Percentiles rank a stretch among this genome's conserved stretches.
phyloP scores from a whole-genome alignment of 1,139 yeast species.

The Oligophagozyma castellii region DNA sequence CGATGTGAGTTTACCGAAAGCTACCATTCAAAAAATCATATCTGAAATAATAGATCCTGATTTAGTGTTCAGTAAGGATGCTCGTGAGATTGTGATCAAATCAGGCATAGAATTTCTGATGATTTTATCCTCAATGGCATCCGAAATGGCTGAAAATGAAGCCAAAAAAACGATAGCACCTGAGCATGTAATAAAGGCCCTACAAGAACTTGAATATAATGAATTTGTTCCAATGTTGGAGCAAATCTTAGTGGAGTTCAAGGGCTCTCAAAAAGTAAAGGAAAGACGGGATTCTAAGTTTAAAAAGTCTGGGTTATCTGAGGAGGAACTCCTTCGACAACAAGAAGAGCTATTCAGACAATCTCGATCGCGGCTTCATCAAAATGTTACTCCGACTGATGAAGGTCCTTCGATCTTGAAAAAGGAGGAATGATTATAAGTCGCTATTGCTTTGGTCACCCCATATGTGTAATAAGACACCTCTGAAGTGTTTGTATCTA shows the following conservation, averaged over 20 bases:
- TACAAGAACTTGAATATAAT: conserved; percentile 75
- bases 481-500: no score
- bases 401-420: no score
- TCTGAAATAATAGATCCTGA: conserved; percentile 76
- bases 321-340: conserved; percentile 80
- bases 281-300: conserved; percentile 89
- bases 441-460: no score
- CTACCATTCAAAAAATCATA: conserved; percentile 91
- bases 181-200: conserved; percentile 87
- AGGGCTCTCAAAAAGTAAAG: conserved; percentile 74
- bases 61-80: conserved; percentile 80
- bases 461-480: no score
- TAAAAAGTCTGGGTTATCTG: conserved; percentile 82
- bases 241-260: conserved; percentile 73
- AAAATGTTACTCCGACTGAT: no score
- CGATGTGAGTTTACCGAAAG: conserved; percentile 25
- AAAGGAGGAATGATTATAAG: no score
- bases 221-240: conserved; percentile 76
- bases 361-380: conserved; percentile 65
- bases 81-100: conserved; percentile 88
- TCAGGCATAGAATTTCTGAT: conserved; percentile 93
- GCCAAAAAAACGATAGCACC: conserved; percentile 93
- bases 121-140: conserved; percentile 86
- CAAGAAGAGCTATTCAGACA: conserved; percentile 89
- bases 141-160: conserved; percentile 93